Evolutionary conservation across 1,139 yeast genomes (phyloP), one percentile per base, ranked within the genome.

Genomic region (Pichia cactophila): DNA sequence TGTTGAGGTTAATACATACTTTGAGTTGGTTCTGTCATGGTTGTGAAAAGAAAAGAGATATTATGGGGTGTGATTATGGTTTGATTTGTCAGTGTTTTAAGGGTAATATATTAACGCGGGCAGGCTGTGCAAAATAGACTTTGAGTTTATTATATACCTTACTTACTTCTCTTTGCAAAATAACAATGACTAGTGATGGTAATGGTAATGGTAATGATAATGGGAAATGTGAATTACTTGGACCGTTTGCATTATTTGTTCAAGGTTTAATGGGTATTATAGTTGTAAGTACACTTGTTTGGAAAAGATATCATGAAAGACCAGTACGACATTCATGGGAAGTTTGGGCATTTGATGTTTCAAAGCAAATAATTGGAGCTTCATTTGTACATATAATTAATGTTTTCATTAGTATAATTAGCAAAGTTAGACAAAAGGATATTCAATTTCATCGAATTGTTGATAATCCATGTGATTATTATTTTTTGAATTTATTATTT

Each of bases 351-450:
- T 90, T 81, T 62, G 98, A 92, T 63, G 95, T 92, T 1, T 78
- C 87, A 33, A 92, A 92, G 61, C 98, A 92, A 64, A 73, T 90
- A 4, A 70, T 87, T 28, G 97, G 97, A 0, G 88, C 97, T 0
- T 67, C 86, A 28, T 89, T 92, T 1, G 78, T 90, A 2, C 98
- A 92, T 62, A 70, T 84, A 12, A 70, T 90, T 60, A 92, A 92
- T 61, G 75, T 90, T n/a, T 65, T 80, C 23, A 70, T 86, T 44
- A 83, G 96, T 41, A 76, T 88, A 4, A 31, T 31, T 12, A 31
- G 35, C 35, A 31, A 14, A 14, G 35, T 31, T 12, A 31, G 35
- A 14, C 14, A 12, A 14, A 12, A 31, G 35, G 26, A 43, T 11
- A 38, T 26, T 9, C 39, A 33, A n/a, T 44, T 33, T 12, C 52